Evolutionary conservation across 345 rosid species (phyloP), one percentile per base, ranked within the genome.

Genomic region (Hibiscus trionum): DNA sequence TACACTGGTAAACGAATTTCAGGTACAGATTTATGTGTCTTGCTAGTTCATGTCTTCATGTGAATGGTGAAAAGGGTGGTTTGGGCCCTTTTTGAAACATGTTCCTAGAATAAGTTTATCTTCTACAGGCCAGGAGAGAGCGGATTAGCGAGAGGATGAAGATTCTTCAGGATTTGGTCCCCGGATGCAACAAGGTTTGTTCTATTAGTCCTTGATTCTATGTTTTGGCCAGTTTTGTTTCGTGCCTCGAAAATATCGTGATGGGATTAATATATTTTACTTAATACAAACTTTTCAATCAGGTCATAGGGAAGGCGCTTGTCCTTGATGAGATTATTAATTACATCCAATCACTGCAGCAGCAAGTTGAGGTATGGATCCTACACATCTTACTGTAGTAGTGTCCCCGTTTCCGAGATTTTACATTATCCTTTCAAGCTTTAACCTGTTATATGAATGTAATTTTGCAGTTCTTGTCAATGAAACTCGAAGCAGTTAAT

Each of bases 311-410:
- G 69, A 95, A 95, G 83, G 99, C 99, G 3, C 89, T 88, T 64
- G 99, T 95, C 56, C 93, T 95, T 24, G 99, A 95, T 73, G 99
- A 95, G 85, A 95, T 95, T 76, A 95, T 95, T 80, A 95, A 95
- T 76, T 95, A 95, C 78, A 82, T 95, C 61, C 97, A 90, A 80
- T 92, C 99, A 4, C 81, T 95, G 77, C 97, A 95, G 78, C 86
- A 74, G 58, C 99, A 95, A 80, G 97, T 95, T 73, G 99, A 92
- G 99, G 99, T 95, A 83, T 75, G 39, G 55, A 47, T 35, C 29
- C 11, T n/a, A 19, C 11, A 6, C 47, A 7, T 47, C 61, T 50
- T 61, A 16, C 19, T 68, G 4, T 65, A 26, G 66, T 29, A 33
- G 21, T 57, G 71, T 11, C 3, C 72, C 31, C 27, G 6, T 26